These are phyloP conservation scores for Crinitomyces ghanaensis DNA, from an alignment of 805 yeast genomes.

Conservation along the genomic window DNA sequence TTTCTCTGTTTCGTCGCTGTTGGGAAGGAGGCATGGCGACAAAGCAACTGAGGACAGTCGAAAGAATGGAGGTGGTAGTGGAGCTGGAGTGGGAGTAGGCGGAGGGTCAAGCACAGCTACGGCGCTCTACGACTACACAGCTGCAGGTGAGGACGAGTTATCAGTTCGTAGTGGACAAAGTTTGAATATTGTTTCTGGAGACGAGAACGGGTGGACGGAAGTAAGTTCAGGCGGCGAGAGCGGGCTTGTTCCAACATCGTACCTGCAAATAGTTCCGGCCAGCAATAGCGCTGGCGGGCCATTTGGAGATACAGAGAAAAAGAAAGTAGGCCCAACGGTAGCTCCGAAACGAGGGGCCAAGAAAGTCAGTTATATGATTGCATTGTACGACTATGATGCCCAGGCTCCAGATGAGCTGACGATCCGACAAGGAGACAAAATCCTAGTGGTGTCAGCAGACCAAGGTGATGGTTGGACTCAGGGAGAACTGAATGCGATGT, in stretches of 20 bases:
- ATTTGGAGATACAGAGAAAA: constrained; percentile 27
- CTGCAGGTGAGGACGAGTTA: constrained; percentile 68
- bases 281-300: constrained; percentile 8
- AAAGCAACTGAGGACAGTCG: too few species aligned
- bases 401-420: constrained; percentile 72
- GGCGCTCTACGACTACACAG: constrained; percentile 55
- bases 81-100: background rate
- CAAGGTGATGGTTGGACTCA: constrained; percentile 92
- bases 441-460: constrained; percentile 50
- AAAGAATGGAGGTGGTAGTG: too few species aligned
- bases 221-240: constrained; percentile 40
- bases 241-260: constrained; percentile 83
- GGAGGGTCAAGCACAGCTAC: too few species aligned
- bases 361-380: constrained; percentile 44
- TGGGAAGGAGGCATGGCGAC: background rate
- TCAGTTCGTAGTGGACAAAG: constrained; percentile 49
- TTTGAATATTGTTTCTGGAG: constrained; percentile 47
- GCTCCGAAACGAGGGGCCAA: constrained; percentile 69
- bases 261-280: constrained; percentile 35
- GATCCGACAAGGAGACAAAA: constrained; percentile 60
- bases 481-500: constrained; percentile 60
- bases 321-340: constrained; percentile 63
- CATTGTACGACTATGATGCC: constrained; percentile 65
- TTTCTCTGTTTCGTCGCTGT: background rate
- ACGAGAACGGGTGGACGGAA: constrained; percentile 87